Evolutionary conservation across 2,329 filamentous ascomycete genomes (phyloP).

Genomic region (Clonostachys chloroleuca): DNA sequence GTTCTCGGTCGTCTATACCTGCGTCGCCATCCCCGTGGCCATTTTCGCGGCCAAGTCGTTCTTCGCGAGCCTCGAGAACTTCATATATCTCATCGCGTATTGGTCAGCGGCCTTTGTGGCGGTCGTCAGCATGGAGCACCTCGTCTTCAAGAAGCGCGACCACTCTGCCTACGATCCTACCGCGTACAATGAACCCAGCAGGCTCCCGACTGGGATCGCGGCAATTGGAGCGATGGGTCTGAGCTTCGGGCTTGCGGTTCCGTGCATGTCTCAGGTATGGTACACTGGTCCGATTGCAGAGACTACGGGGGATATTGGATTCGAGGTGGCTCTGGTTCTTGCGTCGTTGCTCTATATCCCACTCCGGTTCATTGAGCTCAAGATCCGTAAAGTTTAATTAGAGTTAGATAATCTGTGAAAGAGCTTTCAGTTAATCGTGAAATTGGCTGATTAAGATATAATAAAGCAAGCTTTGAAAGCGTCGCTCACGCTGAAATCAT

Average conservation of each 20-base stretch:
- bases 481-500: too few relatives aligned
- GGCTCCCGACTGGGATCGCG: conserved; percentile 39
- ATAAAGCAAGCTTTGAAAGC: too few relatives aligned
- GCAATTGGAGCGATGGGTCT: conserved; percentile 38
- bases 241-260: conserved; percentile 48
- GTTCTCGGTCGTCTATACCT: conserved; percentile 52
- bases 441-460: too few relatives aligned
- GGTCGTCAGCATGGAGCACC: conserved; percentile 41
- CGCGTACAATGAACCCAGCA: conserved; percentile 40
- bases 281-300: conserved; percentile 56
- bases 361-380: conserved; percentile 39
- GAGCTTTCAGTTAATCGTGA: too few relatives aligned
- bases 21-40: conserved; percentile 54
- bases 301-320: conserved; percentile 60
- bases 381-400: conserved; percentile 5
- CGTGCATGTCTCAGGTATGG: conserved; percentile 58
- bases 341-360: conserved; percentile 42
- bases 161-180: conserved; percentile 38
- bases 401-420: too few relatives aligned
- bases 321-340: conserved; percentile 56
- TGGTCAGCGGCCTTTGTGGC: conserved; percentile 52
- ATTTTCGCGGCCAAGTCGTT: conserved; percentile 47
- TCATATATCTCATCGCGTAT: conserved; percentile 52
- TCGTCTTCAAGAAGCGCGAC: conserved; percentile 38
- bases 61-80: conserved; percentile 53